Base-by-base conservation (phyloP, 2,329 filamentous ascomycete species). In the Talaromyces sp. region DNA sequence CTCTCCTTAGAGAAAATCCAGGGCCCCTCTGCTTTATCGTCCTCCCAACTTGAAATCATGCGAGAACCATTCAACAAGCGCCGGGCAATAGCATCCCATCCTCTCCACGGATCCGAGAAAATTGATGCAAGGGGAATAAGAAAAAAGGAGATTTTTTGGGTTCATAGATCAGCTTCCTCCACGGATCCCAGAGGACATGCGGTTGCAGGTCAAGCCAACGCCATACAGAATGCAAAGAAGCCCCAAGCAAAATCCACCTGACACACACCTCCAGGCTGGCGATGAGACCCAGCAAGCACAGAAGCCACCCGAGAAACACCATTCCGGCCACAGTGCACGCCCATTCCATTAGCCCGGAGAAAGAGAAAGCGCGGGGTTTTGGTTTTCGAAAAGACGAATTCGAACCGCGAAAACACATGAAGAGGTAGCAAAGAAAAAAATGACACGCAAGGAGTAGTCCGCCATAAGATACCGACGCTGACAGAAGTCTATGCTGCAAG, bases 181-280 rank as follows among this genome's bases (percentile, higher is more conserved):
- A 63, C 64, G 65, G 65, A 67, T 64, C 69, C 62, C 55, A 68
- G 65, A 71, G 66, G 66, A 70, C 49, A 56, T 58, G 63, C 62
- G 56, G 60, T 62, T 65, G 65, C 63, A 68, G 66, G 65, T 71
- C 68, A 70, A 70, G 70, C 68, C 67, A 74, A 74, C 71, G 71
- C 71, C 71, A 70, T 66, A 72, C 63, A 68, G 61, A 74, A 74
- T 73, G 71, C 71, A 73, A 73, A 64, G 56, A 70, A 70, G 61
- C 60, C 66, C 63, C 49, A 30, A 52, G 49, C 47, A 46, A 55
- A 56, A 55, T 37, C 47, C 49, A 59, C 54, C 51, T 50, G 48
- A 29, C 43, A 42, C 27, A 20, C 35, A 49, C 32, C n/a, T n/a
- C n/a, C n/a, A n/a, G n/a, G n/a, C n/a, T 35, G 32, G 32, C 20